Conservation (phyloP, 495 filamentous ascomycete genomes). For the Staphylotrichum longicolle region DNA sequence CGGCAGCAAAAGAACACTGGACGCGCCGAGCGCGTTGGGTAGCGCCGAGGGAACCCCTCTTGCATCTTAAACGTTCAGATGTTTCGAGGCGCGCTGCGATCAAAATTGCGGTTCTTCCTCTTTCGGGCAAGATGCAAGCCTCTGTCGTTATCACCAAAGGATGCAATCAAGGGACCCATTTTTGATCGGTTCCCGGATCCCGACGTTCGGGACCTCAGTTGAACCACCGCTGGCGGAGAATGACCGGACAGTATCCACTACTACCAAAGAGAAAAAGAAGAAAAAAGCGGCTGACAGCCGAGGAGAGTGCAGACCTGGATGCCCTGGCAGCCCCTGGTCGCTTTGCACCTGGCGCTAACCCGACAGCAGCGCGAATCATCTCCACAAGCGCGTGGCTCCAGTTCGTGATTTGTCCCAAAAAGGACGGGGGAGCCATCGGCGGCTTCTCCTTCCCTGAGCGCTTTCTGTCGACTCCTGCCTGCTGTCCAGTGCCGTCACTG, state of each 20-base stretch:
- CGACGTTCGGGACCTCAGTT: neutral
- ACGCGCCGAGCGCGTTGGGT: slow-evolving; percentile 29
- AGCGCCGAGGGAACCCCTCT: neutral
- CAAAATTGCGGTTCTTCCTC: neutral
- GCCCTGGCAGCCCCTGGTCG: neutral
- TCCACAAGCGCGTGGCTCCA: slow-evolving; percentile 25
- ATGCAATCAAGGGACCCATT: slow-evolving; percentile 3
- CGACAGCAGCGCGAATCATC: slow-evolving; percentile 21
- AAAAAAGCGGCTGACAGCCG: neutral
- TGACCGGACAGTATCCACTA: no score
- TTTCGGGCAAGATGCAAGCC: slow-evolving; percentile 10
- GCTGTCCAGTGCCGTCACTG: neutral
- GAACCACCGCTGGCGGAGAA: neutral
- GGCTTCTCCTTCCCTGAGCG: neutral
- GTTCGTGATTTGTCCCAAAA: slow-evolving; percentile 14
- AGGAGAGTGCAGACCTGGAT: neutral
- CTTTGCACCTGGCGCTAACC: slow-evolving; percentile 10
- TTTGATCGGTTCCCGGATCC: neutral
- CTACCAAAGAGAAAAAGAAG: neutral
- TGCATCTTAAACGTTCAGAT: neutral
- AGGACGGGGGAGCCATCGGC: slow-evolving; percentile 19
- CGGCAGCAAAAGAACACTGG: no score
- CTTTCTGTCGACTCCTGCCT: neutral
- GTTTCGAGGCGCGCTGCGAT: neutral
- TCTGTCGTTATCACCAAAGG: neutral